Conservation (phyloP, 495 filamentous ascomycete species). For the Chaetomium fimeti region DNA sequence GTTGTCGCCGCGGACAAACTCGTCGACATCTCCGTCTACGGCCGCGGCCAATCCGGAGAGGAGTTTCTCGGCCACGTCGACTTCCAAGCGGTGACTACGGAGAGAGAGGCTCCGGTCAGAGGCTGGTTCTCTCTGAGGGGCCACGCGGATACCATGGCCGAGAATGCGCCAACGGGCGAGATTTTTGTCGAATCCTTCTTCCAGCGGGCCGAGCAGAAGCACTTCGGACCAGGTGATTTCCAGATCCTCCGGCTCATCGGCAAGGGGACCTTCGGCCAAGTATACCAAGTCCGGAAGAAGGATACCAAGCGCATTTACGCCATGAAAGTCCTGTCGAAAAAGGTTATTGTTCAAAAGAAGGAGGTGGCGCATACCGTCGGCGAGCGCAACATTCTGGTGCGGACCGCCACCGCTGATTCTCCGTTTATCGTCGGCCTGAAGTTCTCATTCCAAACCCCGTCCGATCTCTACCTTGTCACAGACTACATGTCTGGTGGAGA, state of each 20-base stretch:
- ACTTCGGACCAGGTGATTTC: slow-evolving; percentile 96
- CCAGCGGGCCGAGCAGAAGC: slow-evolving; percentile 85
- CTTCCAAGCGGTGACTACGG: slow-evolving; percentile 61
- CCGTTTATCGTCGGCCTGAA: slow-evolving; percentile 98
- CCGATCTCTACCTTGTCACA: slow-evolving; percentile 96
- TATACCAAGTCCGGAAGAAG: slow-evolving; percentile 98
- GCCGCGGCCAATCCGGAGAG: slow-evolving; percentile 73
- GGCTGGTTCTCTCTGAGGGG: slow-evolving; percentile 81
- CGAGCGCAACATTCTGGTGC: slow-evolving; percentile 93
- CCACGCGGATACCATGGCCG: slow-evolving; percentile 54
- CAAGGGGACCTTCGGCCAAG: slow-evolving; percentile 98
- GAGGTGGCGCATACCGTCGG: slow-evolving; percentile 96
- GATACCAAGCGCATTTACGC: slow-evolving; percentile 95
- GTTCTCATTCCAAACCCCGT: slow-evolving; percentile 97
- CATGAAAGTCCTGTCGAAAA: slow-evolving; percentile 99
- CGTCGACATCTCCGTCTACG: slow-evolving; percentile 92
- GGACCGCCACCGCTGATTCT: slow-evolving; percentile 92
- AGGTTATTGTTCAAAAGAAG: slow-evolving; percentile 99
- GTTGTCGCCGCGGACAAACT: slow-evolving; percentile 90
- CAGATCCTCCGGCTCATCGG: slow-evolving; percentile 93
- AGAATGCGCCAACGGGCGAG: slow-evolving; percentile 75
- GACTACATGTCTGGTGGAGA: slow-evolving; percentile 99
- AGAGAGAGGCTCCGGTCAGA: slow-evolving; percentile 68
- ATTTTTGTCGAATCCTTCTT: slow-evolving; percentile 83
- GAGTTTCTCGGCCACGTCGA: slow-evolving; percentile 90